Base-by-base conservation (phyloP, 257 asterid species). In the Fraxinus pennsylvanica region DNA sequence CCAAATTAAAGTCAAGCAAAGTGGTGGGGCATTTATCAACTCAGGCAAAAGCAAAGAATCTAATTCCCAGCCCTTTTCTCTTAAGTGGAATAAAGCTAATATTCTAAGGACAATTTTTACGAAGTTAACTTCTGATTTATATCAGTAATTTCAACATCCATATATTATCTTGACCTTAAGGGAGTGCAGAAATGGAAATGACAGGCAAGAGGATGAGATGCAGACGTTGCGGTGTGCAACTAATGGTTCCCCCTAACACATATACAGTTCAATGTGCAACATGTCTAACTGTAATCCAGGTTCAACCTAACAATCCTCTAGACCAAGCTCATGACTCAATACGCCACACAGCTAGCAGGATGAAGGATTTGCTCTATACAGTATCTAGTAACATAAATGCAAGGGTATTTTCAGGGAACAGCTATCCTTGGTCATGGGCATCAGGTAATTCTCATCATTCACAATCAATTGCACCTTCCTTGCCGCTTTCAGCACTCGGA, bases 401-500 rank as follows among this genome's bases (percentile, higher is more conserved):
- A 47, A 79, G 54, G 73, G 71, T 74, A 36, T 74, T 68, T 27
- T 52, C 84, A 33, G 72, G 19, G 41, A 57, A 75, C 45, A 76
- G 32, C 59, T 29, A 79, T 74, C 29, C 83, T 17, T 75, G 71
- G 10, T 15, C 78, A 17, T 76, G 59, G 63, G 27, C 61, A 63
- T 45, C 78, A 52, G 72, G 84, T 66, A 54, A 21, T 50, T 74
- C 79, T 30, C 29, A 63, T 67, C 63, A 74, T 41, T 68, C 79
- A 45, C 71, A 59, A 68, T 71, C 39, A 38, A 76, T 76, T 39
- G 29, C 74, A 69, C 80, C 82, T 41, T 65, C 78, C 22, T 67
- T 47, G 67, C 82, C 90, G 36, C 68, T 57, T 65, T 68, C 90
- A 19, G 79, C 85, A 4, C 82, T 79, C 45, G 90, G 90, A 52